A percentile compares a stretch with the other conserved stretches of the same genome.
Evolutionary conservation across 73 alveolate species (phyloP).

Genomic region (Tetrahymena thermophila): DNA sequence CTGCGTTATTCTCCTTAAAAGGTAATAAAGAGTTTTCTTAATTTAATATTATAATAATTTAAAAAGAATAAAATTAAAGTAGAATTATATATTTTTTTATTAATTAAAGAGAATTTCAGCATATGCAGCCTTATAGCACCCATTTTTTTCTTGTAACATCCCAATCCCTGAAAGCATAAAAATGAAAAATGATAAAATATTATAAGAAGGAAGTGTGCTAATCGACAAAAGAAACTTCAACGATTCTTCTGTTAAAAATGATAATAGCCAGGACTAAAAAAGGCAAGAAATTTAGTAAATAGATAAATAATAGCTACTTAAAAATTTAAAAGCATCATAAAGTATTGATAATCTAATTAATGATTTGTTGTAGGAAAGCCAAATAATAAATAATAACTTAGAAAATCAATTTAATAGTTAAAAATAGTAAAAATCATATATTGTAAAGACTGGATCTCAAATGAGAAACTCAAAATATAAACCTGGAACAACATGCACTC

Average conservation of each 20-base stretch:
- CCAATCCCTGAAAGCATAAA: background rate
- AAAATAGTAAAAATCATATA: background rate
- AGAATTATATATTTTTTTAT: background rate
- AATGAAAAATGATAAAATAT: background rate
- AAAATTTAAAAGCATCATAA: background rate
- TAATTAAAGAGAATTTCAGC: background rate
- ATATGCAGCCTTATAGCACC: background rate
- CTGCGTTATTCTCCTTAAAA: constrained; percentile 88
- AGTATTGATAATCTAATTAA: background rate
- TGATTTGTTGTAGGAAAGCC: background rate
- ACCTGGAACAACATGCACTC: background rate
- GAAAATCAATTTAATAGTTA: background rate
- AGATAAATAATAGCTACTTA: background rate
- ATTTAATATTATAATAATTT: background rate
- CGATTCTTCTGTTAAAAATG: background rate
- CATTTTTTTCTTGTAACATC: background rate
- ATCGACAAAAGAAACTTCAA: background rate
- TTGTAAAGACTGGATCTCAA: background rate
- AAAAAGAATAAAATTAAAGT: background rate
- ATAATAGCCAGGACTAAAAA: background rate
- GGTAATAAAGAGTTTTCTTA: background rate
- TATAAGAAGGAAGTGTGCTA: background rate
- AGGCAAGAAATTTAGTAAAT: background rate
- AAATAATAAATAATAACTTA: background rate
- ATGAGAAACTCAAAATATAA: background rate